These are phyloP conservation scores for Colletotrichum sp. DNA, from an alignment of 2,329 filamentous ascomycete species.

Conservation along the genomic window DNA sequence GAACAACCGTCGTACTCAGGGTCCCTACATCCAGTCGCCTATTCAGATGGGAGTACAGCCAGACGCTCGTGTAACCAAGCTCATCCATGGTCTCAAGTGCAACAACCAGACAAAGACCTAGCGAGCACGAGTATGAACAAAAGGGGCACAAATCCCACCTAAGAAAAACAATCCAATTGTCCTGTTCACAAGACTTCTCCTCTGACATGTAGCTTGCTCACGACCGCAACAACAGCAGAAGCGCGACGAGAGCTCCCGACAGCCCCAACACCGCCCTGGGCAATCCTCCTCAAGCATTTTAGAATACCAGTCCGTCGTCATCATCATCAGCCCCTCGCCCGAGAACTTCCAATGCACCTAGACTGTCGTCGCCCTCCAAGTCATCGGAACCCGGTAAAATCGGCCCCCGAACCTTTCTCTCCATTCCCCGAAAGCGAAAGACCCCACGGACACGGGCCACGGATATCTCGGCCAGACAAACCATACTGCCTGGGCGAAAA, in stretches of 20 bases:
- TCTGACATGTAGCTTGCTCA: neutral
- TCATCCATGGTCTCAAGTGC: neutral
- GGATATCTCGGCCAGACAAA: constrained; percentile 3
- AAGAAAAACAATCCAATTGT: neutral
- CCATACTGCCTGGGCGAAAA: neutral
- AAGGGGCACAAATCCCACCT: neutral
- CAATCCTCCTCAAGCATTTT: too few relatives aligned
- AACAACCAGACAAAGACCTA: neutral
- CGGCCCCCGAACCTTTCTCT: neutral
- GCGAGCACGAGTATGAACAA: neutral
- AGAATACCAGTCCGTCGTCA: neutral
- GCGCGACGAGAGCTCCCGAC: too few relatives aligned
- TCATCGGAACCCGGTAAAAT: neutral
- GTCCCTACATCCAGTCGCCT: neutral
- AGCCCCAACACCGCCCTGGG: too few relatives aligned
- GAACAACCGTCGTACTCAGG: neutral
- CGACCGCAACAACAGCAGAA: neutral
- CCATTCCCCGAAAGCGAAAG: neutral
- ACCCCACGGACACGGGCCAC: neutral
- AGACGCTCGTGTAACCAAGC: neutral
- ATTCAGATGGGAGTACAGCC: neutral
- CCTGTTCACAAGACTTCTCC: neutral
- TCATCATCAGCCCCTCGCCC: neutral
- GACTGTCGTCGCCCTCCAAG: neutral
- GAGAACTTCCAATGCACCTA: neutral